A percentile compares a stretch with the other conserved stretches of the same genome.
These are phyloP conservation scores for Xylaria sp. DNA, from an alignment of 2,329 filamentous ascomycete genomes.

Conservation along the genomic window DNA sequence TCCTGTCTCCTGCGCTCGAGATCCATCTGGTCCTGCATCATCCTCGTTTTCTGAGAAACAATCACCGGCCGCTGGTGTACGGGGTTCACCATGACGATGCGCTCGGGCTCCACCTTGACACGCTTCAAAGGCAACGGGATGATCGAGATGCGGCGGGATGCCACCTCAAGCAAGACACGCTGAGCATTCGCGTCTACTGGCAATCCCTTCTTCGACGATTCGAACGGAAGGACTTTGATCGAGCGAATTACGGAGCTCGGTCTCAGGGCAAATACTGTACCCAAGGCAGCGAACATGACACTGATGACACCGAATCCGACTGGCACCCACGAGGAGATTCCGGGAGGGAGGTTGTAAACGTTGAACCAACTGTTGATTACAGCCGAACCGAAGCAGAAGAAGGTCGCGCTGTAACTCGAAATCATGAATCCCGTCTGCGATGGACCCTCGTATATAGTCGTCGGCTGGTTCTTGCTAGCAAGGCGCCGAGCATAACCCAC, in stretches of 20 bases:
- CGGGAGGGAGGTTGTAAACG: slow-evolving; percentile 45
- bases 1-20: slow-evolving; percentile 35
- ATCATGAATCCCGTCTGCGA: slow-evolving; percentile 59
- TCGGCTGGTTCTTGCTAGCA: slow-evolving; percentile 48
- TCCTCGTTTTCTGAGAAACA: slow-evolving; percentile 26
- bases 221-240: slow-evolving; percentile 48
- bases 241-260: slow-evolving; percentile 52
- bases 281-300: slow-evolving; percentile 54
- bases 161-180: slow-evolving; percentile 47
- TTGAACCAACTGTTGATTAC: slow-evolving; percentile 46
- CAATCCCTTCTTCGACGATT: background rate
- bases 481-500: slow-evolving; percentile 52
- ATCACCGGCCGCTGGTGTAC: slow-evolving; percentile 28
- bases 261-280: slow-evolving; percentile 54
- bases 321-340: slow-evolving; percentile 52
- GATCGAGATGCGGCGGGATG: slow-evolving; percentile 40
- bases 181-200: background rate
- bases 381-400: slow-evolving; percentile 49
- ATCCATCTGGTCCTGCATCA: slow-evolving; percentile 33
- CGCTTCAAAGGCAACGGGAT: slow-evolving; percentile 44
- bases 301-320: slow-evolving; percentile 54
- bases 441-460: slow-evolving; percentile 59
- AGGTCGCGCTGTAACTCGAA: slow-evolving; percentile 52
- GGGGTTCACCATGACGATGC: slow-evolving; percentile 35
- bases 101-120: slow-evolving; percentile 35